Percentiles rank a stretch among this genome's conserved stretches.
Evolutionary conservation across 2,329 filamentous ascomycete species (phyloP).

Genomic region (Stachybotrys chlorohalonatus): DNA sequence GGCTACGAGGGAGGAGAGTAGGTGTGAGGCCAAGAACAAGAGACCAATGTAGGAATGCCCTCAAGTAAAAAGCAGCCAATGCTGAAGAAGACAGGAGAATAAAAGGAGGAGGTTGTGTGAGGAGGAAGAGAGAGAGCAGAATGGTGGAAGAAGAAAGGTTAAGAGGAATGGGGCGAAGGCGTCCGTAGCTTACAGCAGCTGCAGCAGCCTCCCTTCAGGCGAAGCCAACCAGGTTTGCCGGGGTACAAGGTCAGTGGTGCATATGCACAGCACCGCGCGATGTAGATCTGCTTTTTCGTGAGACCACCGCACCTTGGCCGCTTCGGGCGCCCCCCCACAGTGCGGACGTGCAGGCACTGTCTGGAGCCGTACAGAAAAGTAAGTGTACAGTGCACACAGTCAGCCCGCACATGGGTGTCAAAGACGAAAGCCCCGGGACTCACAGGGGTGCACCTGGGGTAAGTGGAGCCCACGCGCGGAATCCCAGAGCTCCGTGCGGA

Average conservation of each 20-base stretch:
- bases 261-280: background rate
- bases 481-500: background rate
- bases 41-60: background rate
- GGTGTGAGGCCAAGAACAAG: background rate
- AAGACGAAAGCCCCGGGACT: background rate
- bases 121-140: constrained; percentile 13
- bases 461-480: background rate
- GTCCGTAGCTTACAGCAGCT: constrained; percentile 1
- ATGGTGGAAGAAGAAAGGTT: constrained; percentile 13
- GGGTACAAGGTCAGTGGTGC: background rate
- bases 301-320: background rate
- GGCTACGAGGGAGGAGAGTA: constrained; percentile 2
- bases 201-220: background rate
- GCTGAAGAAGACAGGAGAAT: constrained; percentile 17
- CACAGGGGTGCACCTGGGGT: background rate
- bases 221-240: background rate
- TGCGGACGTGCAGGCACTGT: background rate
- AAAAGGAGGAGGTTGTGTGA: constrained; percentile 13
- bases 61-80: constrained; percentile 13
- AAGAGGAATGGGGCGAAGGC: constrained; percentile 5
- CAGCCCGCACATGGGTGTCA: background rate
- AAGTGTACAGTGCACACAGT: background rate
- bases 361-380: background rate
- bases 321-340: background rate
- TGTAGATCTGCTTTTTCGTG: background rate